Percentiles rank a stretch among this genome's conserved stretches.
phyloP scores from a whole-genome alignment of 805 yeast species.

The Candida broadrunensis region DNA sequence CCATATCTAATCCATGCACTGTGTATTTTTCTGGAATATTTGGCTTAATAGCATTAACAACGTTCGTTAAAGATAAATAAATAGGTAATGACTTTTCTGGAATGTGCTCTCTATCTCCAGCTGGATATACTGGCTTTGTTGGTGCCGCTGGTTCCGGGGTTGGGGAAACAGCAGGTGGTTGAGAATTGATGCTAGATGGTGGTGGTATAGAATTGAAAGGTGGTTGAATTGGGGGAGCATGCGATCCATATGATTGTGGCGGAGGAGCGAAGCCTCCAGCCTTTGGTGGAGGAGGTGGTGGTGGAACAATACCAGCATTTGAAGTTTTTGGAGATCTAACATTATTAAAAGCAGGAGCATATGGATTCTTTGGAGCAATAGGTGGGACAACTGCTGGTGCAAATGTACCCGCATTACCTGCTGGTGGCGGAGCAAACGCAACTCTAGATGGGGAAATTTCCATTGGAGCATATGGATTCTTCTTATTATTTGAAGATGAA shows the following conservation, averaged over 20 bases:
- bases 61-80: constrained; percentile 50
- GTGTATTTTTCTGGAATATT: constrained; percentile 69
- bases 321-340: constrained; percentile 11
- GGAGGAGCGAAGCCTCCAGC: constrained; percentile 1
- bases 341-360: constrained; percentile 21
- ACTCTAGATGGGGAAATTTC: constrained; percentile 11
- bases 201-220: constrained; percentile 9
- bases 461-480: constrained; percentile 10
- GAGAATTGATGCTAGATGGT: constrained; percentile 10
- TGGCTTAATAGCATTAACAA: constrained; percentile 64
- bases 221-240: constrained; percentile 1
- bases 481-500: constrained; percentile 1
- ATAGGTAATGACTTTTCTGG: constrained; percentile 59
- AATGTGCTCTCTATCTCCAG: constrained; percentile 69
- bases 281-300: constrained; percentile 13
- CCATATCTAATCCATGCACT: constrained; percentile 77
- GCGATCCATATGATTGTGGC: background rate
- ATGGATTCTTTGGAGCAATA: constrained; percentile 30
- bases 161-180: constrained; percentile 11
- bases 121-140: constrained; percentile 38
- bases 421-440: constrained; percentile 19
- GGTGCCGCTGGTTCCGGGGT: constrained; percentile 21
- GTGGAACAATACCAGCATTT: constrained; percentile 18
- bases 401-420: constrained; percentile 1
- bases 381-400: constrained; percentile 10